phyloP scores from a whole-genome alignment of 192 early-diverging fungal species.

The Podila clonocystis region DNA sequence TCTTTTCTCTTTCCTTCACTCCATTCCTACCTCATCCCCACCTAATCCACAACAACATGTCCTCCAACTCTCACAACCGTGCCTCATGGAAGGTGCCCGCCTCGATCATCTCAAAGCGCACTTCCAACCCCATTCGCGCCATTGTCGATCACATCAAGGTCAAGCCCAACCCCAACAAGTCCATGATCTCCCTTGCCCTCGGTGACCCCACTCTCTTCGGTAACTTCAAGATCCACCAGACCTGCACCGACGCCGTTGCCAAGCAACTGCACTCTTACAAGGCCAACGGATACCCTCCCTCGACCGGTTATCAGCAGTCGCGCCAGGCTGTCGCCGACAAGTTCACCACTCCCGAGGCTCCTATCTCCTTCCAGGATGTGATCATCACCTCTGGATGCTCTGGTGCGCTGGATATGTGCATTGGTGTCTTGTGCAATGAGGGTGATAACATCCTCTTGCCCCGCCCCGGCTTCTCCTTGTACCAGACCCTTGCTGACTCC shows the following conservation, averaged over 20 bases:
- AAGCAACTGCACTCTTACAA: slow-evolving; percentile 73
- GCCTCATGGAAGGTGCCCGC: slow-evolving; percentile 61
- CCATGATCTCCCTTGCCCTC: slow-evolving; percentile 73
- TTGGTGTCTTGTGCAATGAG: slow-evolving; percentile 76
- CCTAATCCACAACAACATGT: slow-evolving; percentile 13
- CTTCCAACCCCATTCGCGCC: slow-evolving; percentile 88
- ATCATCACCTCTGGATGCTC: slow-evolving; percentile 86
- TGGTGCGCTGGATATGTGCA: slow-evolving; percentile 77
- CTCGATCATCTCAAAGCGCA: slow-evolving; percentile 76
- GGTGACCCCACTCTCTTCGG: slow-evolving; percentile 92
- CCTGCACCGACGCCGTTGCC: slow-evolving; percentile 75
- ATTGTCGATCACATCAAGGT: slow-evolving; percentile 84
- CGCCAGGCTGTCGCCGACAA: slow-evolving; percentile 81
- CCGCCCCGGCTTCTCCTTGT: slow-evolving; percentile 86
- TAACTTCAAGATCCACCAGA: slow-evolving; percentile 85
- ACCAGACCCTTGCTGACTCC: slow-evolving; percentile 80
- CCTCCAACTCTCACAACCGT: slow-evolving; percentile 25
- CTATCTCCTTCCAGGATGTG: slow-evolving; percentile 78
- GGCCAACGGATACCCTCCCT: slow-evolving; percentile 87
- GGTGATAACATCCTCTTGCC: slow-evolving; percentile 90
- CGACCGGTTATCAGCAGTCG: slow-evolving; percentile 70
- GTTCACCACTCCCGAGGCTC: slow-evolving; percentile 74
- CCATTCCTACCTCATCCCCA: neutral
- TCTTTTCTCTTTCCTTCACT: neutral
- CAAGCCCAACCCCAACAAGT: slow-evolving; percentile 66